Conservation (phyloP, 2,329 filamentous ascomycete genomes). For the Talaromyces sp. region DNA sequence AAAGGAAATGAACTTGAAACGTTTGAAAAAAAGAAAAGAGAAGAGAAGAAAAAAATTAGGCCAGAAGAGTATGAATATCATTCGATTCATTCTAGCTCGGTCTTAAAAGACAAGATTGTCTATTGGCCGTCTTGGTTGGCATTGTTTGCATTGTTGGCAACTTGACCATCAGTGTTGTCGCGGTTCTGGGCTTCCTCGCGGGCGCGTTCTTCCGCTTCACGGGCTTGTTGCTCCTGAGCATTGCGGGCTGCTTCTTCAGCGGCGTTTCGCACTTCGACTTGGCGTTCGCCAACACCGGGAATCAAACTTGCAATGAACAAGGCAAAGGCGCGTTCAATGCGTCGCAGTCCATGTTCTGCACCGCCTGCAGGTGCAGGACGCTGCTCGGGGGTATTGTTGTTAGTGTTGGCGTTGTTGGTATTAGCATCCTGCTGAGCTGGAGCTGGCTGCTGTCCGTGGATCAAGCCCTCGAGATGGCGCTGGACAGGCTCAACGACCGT, state of each 20-base stretch:
- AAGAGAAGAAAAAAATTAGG: neutral
- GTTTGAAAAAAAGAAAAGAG: neutral
- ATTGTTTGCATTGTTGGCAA: neutral
- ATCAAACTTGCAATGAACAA: conserved; percentile 58
- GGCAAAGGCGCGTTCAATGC: conserved; percentile 51
- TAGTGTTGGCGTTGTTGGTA: neutral
- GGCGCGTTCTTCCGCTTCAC: conserved; percentile 20
- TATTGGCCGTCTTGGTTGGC: neutral
- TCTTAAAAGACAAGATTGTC: neutral
- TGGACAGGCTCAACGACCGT: conserved; percentile 35
- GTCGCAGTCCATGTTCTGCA: conserved; percentile 31
- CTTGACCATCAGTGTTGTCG: neutral
- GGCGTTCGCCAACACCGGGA: conserved; percentile 57
- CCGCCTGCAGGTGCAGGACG: neutral
- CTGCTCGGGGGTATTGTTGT: conserved; percentile 1
- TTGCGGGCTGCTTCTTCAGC: conserved; percentile 39
- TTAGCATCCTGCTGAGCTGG: conserved; percentile 12
- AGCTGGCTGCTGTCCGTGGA: conserved; percentile 19
- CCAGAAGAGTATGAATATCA: neutral
- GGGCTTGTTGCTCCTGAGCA: conserved; percentile 18
- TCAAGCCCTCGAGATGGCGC: conserved; percentile 39
- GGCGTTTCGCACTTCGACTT: conserved; percentile 51
- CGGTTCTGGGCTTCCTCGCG: conserved; percentile 11
- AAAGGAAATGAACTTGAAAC: neutral
- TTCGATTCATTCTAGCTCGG: neutral